Evolutionary conservation across 2,329 filamentous ascomycete genomes (phyloP), one percentile per base, ranked within the genome.

Genomic region (Zymoseptoria pseudotritici): DNA sequence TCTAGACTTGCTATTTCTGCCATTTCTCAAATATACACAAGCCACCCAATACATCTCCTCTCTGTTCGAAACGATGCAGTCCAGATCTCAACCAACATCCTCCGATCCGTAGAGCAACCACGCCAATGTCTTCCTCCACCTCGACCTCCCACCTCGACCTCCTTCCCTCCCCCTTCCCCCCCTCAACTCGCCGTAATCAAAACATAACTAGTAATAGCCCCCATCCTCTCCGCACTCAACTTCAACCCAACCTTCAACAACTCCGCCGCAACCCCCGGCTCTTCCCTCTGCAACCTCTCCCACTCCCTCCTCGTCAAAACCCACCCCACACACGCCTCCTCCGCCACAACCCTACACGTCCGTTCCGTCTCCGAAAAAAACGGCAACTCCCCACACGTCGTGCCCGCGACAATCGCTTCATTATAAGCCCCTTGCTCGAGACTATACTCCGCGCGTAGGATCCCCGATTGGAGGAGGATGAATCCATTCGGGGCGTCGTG

Each of bases 201-300:
- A n/a, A 76, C 74, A 66, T 76, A 76, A 58, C 72, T 75, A 22
- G 84, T 86, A 63, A 87, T 85, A 58, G 83, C 82, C 69, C 85
- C 83, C 91, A 97, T 96, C 66, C 94, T 82, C 81, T 99, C 94
- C 59, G 88, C 95, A 50, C 93, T 97, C 73, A 99, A 76, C 79
- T 96, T 97, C 72, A 99, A 74, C n/a, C 89, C 89, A 55, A 97
- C 86, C 69, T 86, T 87, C 72, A 99, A 75, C 69, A 99, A 71
- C 76, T 99, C 94, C 69, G 85, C 83, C 54, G 91, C 91, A 60
- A 97, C 85, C 50, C 91, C 89, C 0, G 86, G 83, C 67, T 95
- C 83, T 58, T 86, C 80, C 61, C 79, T 79, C 73, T 95, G 90
- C 63, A 97, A 73, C 69, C 79, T 82, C 57, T 80, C 79, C 90